phyloP scores from a whole-genome alignment of 106 monocot species.

The Dactylorhiza incarnata region DNA sequence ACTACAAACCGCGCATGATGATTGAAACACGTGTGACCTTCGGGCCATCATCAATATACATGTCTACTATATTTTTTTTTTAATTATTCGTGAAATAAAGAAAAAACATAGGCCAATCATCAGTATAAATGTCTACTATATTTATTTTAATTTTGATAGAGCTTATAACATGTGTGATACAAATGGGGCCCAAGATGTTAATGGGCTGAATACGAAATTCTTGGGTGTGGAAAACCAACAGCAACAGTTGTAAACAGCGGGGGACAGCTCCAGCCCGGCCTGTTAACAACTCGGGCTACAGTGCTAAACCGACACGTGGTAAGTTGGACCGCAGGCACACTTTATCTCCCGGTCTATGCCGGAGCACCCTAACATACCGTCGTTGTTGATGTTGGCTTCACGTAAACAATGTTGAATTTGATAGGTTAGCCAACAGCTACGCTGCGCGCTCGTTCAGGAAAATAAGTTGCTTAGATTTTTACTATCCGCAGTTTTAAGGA shows the following conservation, averaged over 20 bases:
- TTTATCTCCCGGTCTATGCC: not conserved
- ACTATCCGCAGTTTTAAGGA: no score
- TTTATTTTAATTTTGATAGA: not conserved
- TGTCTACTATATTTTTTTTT: not conserved
- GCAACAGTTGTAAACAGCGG: not conserved
- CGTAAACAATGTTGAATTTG: no score
- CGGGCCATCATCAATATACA: not conserved
- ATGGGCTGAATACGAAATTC: not conserved
- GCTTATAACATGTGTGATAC: not conserved
- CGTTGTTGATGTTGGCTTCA: no score
- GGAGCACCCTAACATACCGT: not conserved
- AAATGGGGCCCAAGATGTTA: not conserved
- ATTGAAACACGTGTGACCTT: no score
- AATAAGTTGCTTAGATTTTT: no score
- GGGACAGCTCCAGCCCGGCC: not conserved
- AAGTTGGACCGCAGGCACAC: not conserved
- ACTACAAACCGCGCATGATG: no score
- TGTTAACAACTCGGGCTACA: slow-evolving; percentile 5
- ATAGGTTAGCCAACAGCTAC: no score
- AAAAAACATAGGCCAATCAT: no score
- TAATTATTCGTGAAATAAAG: no score
- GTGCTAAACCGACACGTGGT: not conserved
- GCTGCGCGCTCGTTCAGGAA: no score
- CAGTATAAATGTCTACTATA: not conserved
- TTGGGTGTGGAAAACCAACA: not conserved